Evolutionary conservation across 208 protist species (phyloP).

Genomic region (Trichomonas vaginalis): DNA sequence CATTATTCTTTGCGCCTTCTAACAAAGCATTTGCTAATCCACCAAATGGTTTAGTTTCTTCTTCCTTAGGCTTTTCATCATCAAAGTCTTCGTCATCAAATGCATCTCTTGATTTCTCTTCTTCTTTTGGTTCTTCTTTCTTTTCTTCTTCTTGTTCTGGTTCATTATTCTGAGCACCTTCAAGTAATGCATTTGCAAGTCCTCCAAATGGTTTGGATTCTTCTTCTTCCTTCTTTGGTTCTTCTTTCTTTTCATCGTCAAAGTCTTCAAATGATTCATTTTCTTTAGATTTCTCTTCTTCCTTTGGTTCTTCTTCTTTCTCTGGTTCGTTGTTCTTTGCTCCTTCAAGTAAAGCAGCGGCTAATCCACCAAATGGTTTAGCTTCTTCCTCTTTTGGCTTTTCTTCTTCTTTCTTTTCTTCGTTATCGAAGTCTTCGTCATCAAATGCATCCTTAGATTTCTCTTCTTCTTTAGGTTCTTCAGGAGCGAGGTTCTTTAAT

Average conservation of each 20-base stretch:
- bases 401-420: not conserved
- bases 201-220: not conserved
- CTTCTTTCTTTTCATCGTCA: no score
- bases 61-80: not conserved
- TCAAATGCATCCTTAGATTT: not conserved
- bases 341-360: not conserved
- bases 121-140: not conserved
- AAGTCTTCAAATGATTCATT: no score
- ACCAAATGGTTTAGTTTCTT: not conserved
- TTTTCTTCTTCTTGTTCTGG: not conserved
- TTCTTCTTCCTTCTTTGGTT: not conserved
- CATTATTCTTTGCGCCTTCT: not conserved
- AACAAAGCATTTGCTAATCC: not conserved
- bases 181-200: not conserved
- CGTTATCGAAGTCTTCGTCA: not conserved
- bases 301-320: not conserved
- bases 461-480: no score
- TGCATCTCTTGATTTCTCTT: not conserved
- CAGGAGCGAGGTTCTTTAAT: no score
- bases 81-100: not conserved
- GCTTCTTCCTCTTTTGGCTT: not conserved
- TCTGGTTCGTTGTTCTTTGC: not conserved
- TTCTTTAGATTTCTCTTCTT: not conserved
- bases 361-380: not conserved
- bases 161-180: not conserved